phyloP scores from a whole-genome alignment of 2,329 filamentous ascomycete species.

The Tolypocladium guangdongense region DNA sequence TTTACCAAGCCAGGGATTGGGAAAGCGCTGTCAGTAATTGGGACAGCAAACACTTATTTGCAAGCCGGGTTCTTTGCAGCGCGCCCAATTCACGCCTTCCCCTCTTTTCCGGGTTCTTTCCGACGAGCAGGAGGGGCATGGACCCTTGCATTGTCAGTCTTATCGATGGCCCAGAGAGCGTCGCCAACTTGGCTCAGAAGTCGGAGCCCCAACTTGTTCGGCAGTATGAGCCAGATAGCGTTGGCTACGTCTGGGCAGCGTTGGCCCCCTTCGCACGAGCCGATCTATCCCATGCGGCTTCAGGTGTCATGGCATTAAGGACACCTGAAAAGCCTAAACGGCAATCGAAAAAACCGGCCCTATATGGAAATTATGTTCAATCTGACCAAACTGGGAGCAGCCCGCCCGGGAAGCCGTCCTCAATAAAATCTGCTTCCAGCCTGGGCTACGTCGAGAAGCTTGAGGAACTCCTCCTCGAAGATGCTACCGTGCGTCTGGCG shows the following conservation, averaged over 20 bases:
- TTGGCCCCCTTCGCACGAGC: background rate
- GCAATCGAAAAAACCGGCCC: background rate
- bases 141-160: background rate
- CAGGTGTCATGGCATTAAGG: too few relatives aligned
- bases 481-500: background rate
- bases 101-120: background rate
- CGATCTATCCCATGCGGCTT: too few relatives aligned
- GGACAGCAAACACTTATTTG: conserved; percentile 1
- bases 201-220: background rate
- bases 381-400: background rate
- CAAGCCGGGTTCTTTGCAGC: conserved; percentile 1
- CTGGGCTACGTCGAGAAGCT: background rate
- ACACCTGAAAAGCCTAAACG: background rate
- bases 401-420: background rate
- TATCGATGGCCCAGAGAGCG: background rate
- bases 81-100: background rate
- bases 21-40: conserved; percentile 1
- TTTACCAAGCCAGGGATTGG: background rate
- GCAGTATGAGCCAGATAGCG: background rate
- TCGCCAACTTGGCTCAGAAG: background rate
- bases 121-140: background rate
- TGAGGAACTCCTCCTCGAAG: background rate
- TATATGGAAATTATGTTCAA: background rate
- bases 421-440: background rate
- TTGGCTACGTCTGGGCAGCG: background rate